Base-by-base conservation (phyloP, 108 stramenopile species). In the Skeletonema menzelii region DNA sequence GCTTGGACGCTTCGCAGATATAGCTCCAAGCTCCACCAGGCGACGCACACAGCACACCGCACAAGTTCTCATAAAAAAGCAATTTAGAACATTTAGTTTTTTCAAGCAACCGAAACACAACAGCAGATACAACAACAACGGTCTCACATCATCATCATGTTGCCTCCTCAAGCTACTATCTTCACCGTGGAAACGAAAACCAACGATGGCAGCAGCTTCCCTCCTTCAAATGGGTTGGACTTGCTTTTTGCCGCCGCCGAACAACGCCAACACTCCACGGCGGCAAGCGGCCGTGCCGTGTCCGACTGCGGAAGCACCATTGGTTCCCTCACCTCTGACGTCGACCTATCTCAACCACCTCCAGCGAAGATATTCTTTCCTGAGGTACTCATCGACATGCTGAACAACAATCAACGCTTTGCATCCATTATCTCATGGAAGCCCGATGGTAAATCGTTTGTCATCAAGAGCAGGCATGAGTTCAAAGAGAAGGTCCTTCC, bases 401-500 rank as follows among this genome's bases (percentile, higher is more conserved):
- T 53, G 40, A 42, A 42, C 8, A 22, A 22, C 49, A 53, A 22
- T n/a, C 49, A 20, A 22, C 49, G 19, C 49, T 53, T 82, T 75
- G 56, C 75, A 65, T 24, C 22, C 49, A 53, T 53, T 59, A 68
- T 88, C 59, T 65, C 85, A 12, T 95, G 94, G 94, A 26, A 78
- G 4, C 65, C 76, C 4, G 85, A 87, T 73, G 93, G 96, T 31
- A 78, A 84, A 61, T 66, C 86, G 19, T 95, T 95, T 69, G 71
- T 91, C 32, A 92, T 97, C 46, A 71, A 74, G 8, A 59, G 91
- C 63, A 80, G 80, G 10, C 86, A 95, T 27, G 77, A 68, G 20
- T 95, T 97, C 87, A 87, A 89, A 40, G 62, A 73, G 27, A 73
- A 89, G 14, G 87, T 95, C 20, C 80, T 97, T 69, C 92, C 91